Conservation (phyloP, 352 stramenopile genomes). For the Blastocystis sp. region DNA sequence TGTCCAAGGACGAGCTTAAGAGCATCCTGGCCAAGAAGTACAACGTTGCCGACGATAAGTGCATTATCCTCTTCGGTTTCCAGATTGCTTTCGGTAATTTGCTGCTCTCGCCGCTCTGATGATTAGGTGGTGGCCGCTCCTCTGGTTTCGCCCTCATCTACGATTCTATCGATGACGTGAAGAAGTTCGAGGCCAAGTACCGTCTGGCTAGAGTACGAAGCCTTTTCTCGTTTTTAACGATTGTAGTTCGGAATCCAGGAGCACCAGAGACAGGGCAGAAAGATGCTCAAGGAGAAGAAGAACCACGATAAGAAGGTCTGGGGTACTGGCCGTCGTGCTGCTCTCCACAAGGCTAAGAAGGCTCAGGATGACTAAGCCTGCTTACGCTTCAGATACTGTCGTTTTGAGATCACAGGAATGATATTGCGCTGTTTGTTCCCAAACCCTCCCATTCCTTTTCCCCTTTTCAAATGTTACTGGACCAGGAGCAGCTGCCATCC, state of each 20-base stretch:
- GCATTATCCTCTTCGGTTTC: background rate
- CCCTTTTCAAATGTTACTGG: conserved; percentile 1
- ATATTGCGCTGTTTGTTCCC: background rate
- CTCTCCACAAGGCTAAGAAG: conserved; percentile 4
- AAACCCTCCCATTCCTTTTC: background rate
- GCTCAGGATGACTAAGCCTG: too few species aligned
- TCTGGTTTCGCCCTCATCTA: too few species aligned
- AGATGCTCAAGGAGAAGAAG: too few species aligned
- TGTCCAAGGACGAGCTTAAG: conserved; percentile 71
- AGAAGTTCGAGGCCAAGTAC: too few species aligned
- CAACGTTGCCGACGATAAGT: conserved; percentile 70
- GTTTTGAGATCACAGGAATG: conserved; percentile 28
- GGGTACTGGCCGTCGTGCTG: conserved; percentile 68
- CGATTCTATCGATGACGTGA: too few species aligned
- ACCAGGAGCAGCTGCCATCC: background rate
- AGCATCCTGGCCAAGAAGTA: conserved; percentile 68
- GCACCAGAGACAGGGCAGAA: background rate
- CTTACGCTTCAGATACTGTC: conserved; percentile 12
- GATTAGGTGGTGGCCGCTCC: background rate
- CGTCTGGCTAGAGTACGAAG: conserved; percentile 21
- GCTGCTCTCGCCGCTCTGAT: background rate
- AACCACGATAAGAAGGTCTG: background rate
- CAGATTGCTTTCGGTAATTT: background rate
- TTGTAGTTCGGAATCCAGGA: conserved; percentile 62
- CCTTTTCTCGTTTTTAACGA: background rate